phyloP scores from a whole-genome alignment of 2,329 filamentous ascomycete species.

The Leptosphaerulina australis region DNA sequence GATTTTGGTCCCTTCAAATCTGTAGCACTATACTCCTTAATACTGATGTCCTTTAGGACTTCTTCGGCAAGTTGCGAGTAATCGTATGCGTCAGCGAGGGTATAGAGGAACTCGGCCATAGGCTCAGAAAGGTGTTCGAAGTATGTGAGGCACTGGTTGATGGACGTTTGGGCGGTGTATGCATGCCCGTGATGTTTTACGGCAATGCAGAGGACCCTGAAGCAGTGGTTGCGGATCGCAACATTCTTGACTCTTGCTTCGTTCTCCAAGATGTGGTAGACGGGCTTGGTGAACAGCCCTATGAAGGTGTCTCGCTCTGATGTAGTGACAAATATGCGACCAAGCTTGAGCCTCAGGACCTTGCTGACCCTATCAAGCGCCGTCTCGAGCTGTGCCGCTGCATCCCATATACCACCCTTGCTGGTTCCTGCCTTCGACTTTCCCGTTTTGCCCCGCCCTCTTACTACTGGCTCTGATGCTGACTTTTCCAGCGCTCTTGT shows the following conservation, averaged over 20 bases:
- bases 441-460: slow-evolving; percentile 73
- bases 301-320: slow-evolving; percentile 97
- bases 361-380: slow-evolving; percentile 96
- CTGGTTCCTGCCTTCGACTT: slow-evolving; percentile 66
- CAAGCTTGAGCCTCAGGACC: slow-evolving; percentile 88
- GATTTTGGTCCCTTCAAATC: slow-evolving; percentile 96
- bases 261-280: slow-evolving; percentile 93
- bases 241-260: slow-evolving; percentile 90
- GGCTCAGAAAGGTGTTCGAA: slow-evolving; percentile 99
- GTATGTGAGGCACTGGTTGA: slow-evolving; percentile 96
- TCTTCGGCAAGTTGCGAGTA: slow-evolving; percentile 95
- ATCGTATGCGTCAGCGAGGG: slow-evolving; percentile 95
- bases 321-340: slow-evolving; percentile 92
- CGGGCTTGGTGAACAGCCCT: slow-evolving; percentile 85
- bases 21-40: slow-evolving; percentile 97
- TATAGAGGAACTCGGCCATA: slow-evolving; percentile 98
- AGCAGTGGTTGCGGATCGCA: slow-evolving; percentile 91
- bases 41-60: slow-evolving; percentile 89
- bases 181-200: slow-evolving; percentile 98
- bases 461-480: slow-evolving; percentile 70
- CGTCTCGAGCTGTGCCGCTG: slow-evolving; percentile 81
- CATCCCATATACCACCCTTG: slow-evolving; percentile 86
- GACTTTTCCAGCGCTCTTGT: slow-evolving; percentile 91
- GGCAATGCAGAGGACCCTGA: slow-evolving; percentile 94
- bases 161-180: slow-evolving; percentile 95